Conservation (phyloP, 208 protist genomes). For the Trypanosoma vivax region DNA sequence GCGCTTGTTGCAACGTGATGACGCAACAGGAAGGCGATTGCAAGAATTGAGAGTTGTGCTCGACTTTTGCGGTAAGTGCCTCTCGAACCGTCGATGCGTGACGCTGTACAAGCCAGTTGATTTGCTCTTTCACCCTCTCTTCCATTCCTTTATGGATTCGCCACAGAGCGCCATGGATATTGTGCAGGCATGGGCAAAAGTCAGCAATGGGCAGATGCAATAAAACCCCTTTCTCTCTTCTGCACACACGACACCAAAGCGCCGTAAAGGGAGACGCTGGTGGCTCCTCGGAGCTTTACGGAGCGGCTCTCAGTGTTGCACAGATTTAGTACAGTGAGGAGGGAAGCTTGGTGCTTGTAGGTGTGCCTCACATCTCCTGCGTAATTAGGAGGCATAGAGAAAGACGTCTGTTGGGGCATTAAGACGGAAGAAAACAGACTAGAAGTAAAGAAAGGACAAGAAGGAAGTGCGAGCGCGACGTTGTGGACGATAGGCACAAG, state of each 20-base stretch:
- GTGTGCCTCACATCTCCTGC: too few species aligned
- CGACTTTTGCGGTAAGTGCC: slow-evolving; percentile 40
- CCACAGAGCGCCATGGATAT: slow-evolving; percentile 6
- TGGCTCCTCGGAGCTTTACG: too few species aligned
- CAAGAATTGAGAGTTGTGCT: slow-evolving; percentile 32
- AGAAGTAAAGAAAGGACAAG: too few species aligned
- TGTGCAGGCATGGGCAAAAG: slow-evolving; percentile 1
- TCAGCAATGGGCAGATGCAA: neutral
- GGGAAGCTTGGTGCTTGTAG: too few species aligned
- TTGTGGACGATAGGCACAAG: too few species aligned
- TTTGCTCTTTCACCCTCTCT: slow-evolving; percentile 42
- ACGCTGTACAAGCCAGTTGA: slow-evolving; percentile 22
- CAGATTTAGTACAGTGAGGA: too few species aligned
- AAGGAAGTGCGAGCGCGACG: too few species aligned
- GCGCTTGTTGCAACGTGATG: slow-evolving; percentile 23
- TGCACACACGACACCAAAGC: neutral
- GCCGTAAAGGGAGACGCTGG: too few species aligned
- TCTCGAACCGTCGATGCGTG: slow-evolving; percentile 46
- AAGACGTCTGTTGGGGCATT: too few species aligned
- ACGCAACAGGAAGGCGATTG: slow-evolving; percentile 14
- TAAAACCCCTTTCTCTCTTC: neutral
- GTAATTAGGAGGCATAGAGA: too few species aligned
- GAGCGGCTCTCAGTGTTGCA: too few species aligned
- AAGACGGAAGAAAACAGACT: too few species aligned
- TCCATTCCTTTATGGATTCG: slow-evolving; percentile 24